phyloP scores from a whole-genome alignment of 2,329 filamentous ascomycete species.

The Grosmannia penicillata region DNA sequence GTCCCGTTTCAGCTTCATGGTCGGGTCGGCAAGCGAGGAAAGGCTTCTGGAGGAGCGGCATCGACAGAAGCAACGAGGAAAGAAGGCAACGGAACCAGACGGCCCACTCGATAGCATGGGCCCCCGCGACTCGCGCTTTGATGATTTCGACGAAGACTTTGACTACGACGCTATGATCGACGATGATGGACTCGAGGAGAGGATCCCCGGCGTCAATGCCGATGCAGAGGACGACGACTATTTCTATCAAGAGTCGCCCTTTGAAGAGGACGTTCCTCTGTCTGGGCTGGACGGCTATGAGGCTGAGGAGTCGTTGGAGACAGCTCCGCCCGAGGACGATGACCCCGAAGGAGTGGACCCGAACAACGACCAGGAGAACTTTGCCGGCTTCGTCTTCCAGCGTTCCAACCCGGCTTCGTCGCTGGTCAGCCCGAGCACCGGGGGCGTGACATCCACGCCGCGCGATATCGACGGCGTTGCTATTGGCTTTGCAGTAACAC shows the following conservation, averaged over 20 bases:
- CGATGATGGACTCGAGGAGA: conserved; percentile 50
- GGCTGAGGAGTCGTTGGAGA: neutral
- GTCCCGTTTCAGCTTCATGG: conserved; percentile 69
- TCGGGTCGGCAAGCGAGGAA: conserved; percentile 51
- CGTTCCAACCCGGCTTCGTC: conserved; percentile 36
- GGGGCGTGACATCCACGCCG: conserved; percentile 34
- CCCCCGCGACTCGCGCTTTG: conserved; percentile 36
- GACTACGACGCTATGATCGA: conserved; percentile 52
- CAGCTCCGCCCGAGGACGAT: conserved; percentile 8
- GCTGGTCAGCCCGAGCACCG: conserved; percentile 32
- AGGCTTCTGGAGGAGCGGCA: conserved; percentile 61
- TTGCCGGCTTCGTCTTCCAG: conserved; percentile 44
- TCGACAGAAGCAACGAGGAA: conserved; percentile 50
- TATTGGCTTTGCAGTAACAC: conserved; percentile 41
- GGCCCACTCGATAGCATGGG: conserved; percentile 8
- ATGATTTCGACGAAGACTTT: conserved; percentile 49
- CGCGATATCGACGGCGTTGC: conserved; percentile 37
- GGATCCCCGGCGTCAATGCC: conserved; percentile 43
- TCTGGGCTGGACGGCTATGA: neutral
- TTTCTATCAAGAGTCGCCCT: conserved; percentile 17
- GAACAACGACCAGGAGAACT: conserved; percentile 44
- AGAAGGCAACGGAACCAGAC: conserved; percentile 27
- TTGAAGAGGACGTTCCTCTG: conserved; percentile 33
- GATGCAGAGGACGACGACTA: conserved; percentile 25
- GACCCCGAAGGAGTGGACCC: conserved; percentile 24